These are phyloP conservation scores for Eucalyptus curtisii DNA, from an alignment of 345 rosid genomes.

Conservation along the genomic window DNA sequence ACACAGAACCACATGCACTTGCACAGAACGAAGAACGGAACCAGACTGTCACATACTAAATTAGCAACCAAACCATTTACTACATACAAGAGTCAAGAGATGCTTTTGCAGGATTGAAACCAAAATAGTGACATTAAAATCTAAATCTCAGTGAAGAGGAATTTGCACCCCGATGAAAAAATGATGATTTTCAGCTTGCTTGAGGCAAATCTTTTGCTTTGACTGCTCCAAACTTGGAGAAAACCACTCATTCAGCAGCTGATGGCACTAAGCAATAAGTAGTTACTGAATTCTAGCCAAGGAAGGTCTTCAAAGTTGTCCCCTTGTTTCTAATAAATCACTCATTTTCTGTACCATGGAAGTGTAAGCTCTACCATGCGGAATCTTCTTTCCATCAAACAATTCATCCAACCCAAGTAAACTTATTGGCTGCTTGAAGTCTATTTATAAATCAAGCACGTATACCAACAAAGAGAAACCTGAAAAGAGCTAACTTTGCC, in stretches of 20 bases:
- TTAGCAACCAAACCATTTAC: not conserved
- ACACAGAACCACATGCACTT: not conserved
- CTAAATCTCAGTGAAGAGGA: not conserved
- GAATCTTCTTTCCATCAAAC: not conserved
- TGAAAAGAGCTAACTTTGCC: not conserved
- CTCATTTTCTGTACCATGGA: not conserved
- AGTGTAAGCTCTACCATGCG: not conserved
- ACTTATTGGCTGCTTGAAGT: not conserved
- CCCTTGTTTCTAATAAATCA: not conserved
- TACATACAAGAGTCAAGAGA: not conserved
- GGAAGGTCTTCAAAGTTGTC: not conserved
- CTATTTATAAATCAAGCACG: not conserved
- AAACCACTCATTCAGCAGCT: not conserved
- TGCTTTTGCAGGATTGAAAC: not conserved
- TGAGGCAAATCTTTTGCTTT: not conserved
- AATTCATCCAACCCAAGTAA: not conserved
- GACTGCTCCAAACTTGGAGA: not conserved
- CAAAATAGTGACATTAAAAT: not conserved
- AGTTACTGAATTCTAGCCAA: not conserved
- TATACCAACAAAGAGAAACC: not conserved
- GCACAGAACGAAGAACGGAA: not conserved
- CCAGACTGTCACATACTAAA: not conserved
- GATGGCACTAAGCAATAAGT: not conserved
- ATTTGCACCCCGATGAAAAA: not conserved
- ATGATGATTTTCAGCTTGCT: not conserved